A percentile compares a stretch with the other conserved stretches of the same genome.
Evolutionary conservation across 2,329 filamentous ascomycete species (phyloP).

Genomic region (Aspergillus persii): DNA sequence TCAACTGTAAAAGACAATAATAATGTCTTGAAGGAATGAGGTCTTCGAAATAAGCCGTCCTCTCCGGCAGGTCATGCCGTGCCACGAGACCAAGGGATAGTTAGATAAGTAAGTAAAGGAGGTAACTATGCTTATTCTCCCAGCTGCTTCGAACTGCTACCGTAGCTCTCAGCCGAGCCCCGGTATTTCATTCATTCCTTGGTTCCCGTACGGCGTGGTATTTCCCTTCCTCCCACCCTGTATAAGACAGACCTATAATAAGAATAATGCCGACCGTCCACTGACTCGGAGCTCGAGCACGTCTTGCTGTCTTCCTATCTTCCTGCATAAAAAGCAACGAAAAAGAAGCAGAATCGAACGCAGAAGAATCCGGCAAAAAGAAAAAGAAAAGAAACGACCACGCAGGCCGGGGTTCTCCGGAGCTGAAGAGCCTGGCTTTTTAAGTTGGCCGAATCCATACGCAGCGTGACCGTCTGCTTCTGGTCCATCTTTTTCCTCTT

Average conservation of each 20-base stretch:
- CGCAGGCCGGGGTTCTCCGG: constrained; percentile 7
- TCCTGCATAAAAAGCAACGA: neutral
- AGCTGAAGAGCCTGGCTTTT: constrained; percentile 3
- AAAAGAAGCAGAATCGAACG: neutral
- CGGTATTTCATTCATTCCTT: neutral
- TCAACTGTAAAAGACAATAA: too few species aligned
- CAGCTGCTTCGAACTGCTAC: neutral
- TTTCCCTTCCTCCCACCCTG: neutral
- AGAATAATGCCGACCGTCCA: too few species aligned
- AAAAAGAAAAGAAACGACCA: neutral
- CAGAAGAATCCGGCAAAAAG: neutral
- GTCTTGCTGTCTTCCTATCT: too few species aligned
- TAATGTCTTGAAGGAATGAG: too few species aligned
- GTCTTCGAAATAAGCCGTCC: too few species aligned
- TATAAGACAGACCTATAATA: too few species aligned
- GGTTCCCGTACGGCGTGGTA: neutral
- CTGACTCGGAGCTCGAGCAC: too few species aligned
- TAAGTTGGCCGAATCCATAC: neutral
- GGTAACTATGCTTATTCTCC: constrained; percentile 5
- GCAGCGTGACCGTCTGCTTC: neutral
- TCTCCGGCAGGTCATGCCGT: constrained; percentile 9
- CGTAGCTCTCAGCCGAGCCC: neutral
- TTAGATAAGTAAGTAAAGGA: too few species aligned
- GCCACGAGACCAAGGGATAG: constrained; percentile 1
- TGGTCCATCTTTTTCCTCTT: constrained; percentile 2